Evolutionary conservation across 805 yeast genomes (phyloP).

Genomic region (Lipomyces yamanashiensis): DNA sequence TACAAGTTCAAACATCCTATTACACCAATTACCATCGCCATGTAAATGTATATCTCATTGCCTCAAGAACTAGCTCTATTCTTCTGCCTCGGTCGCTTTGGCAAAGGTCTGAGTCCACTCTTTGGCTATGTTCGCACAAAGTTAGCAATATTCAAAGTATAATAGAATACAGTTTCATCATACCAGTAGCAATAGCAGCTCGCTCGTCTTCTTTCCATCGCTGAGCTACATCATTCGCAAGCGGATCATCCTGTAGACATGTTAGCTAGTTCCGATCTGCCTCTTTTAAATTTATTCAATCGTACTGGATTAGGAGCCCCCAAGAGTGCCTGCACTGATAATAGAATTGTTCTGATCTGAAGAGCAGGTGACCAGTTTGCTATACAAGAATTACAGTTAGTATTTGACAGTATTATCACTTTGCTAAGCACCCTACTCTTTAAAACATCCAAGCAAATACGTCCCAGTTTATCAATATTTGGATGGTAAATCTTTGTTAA

Average conservation of each 20-base stretch:
- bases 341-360: conserved; percentile 87
- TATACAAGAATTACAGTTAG: conserved; percentile 15
- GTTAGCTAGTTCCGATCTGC: background rate
- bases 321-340: conserved; percentile 89
- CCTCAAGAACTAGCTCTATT: background rate
- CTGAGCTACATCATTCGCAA: conserved; percentile 97
- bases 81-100: conserved; percentile 11
- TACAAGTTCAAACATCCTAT: background rate
- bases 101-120: conserved; percentile 76
- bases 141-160: background rate
- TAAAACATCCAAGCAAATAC: conserved; percentile 93
- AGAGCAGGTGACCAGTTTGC: conserved; percentile 98
- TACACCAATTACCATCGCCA: background rate
- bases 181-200: conserved; percentile 79
- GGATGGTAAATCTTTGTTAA: conserved; percentile 95
- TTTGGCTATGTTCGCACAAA: conserved; percentile 37
- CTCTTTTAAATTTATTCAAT: background rate
- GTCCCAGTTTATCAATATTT: conserved; percentile 90
- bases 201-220: conserved; percentile 90
- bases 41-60: background rate
- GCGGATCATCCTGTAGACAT: conserved; percentile 73
- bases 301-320: conserved; percentile 88
- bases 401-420: background rate
- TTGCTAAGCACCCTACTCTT: conserved; percentile 53
- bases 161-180: conserved; percentile 32